Percentiles rank a stretch among this genome's conserved stretches.
phyloP scores from a whole-genome alignment of 192 early-diverging fungal genomes.

The Linnemannia hyalina region DNA sequence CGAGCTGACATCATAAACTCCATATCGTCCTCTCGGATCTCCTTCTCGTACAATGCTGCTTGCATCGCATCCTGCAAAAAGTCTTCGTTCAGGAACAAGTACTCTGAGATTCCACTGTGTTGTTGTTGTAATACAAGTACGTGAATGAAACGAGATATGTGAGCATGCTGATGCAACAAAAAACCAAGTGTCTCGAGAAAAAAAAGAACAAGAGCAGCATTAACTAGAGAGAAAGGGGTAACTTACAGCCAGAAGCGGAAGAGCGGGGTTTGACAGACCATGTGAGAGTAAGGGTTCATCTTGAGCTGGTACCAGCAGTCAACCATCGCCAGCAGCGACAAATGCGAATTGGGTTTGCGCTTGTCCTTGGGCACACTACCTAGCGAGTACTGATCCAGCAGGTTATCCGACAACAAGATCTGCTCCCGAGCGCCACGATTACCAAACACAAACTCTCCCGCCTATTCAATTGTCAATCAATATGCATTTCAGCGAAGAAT shows the following conservation, averaged over 20 bases:
- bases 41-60: slow-evolving; percentile 81
- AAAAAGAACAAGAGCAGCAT: neutral
- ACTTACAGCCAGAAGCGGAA: slow-evolving; percentile 91
- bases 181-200: neutral
- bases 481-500: neutral
- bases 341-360: slow-evolving; percentile 88
- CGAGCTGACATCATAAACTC: slow-evolving; percentile 93
- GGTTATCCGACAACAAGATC: slow-evolving; percentile 82
- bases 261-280: slow-evolving; percentile 96
- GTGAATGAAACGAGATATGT: neutral
- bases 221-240: too few species aligned
- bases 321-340: slow-evolving; percentile 93
- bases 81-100: slow-evolving; percentile 84
- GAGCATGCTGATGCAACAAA: neutral
- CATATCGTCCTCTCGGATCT: slow-evolving; percentile 85
- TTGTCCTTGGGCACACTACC: slow-evolving; percentile 81
- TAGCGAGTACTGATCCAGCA: slow-evolving; percentile 91
- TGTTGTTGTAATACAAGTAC: neutral
- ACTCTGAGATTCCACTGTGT: slow-evolving; percentile 90
- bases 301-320: slow-evolving; percentile 92
- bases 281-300: slow-evolving; percentile 92
- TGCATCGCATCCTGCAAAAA: slow-evolving; percentile 91
- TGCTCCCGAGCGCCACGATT: slow-evolving; percentile 66
- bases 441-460: slow-evolving; percentile 91
- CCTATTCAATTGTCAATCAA: slow-evolving; percentile 52